phyloP scores from a whole-genome alignment of 2,329 filamentous ascomycete species.

The Aspergillus japonicus region DNA sequence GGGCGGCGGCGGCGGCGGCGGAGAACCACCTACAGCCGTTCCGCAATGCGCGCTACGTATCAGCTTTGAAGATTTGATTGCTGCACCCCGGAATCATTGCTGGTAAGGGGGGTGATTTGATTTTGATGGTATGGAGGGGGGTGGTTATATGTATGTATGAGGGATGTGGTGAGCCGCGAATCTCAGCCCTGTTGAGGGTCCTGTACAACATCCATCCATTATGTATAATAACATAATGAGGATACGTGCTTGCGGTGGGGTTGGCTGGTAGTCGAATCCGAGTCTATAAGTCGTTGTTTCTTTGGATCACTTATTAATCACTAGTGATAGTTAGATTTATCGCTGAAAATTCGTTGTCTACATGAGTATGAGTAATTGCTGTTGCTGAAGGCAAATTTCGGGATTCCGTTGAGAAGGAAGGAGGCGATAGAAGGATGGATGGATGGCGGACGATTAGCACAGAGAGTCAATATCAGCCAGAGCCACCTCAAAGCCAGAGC shows the following conservation, averaged over 20 bases:
- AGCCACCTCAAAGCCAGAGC: neutral
- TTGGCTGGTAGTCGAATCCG: neutral
- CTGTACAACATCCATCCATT: neutral
- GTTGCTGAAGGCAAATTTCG: too few species aligned
- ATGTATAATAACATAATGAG: neutral
- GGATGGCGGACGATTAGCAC: too few species aligned
- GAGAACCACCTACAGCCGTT: constrained; percentile 10
- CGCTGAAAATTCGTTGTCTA: too few species aligned
- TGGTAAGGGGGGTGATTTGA: constrained; percentile 12
- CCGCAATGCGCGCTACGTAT: constrained; percentile 10
- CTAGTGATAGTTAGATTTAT: too few species aligned
- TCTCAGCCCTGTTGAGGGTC: neutral
- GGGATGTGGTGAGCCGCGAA: neutral
- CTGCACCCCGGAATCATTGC: constrained; percentile 20
- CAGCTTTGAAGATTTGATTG: neutral
- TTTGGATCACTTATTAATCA: too few species aligned
- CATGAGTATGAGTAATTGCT: too few species aligned
- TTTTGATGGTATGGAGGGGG: neutral
- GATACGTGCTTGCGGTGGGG: neutral
- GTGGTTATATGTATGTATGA: neutral
- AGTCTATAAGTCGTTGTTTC: too few species aligned
- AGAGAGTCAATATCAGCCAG: too few species aligned
- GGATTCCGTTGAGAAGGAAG: too few species aligned
- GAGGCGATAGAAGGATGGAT: too few species aligned
- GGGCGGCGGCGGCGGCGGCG: neutral